Evolutionary conservation across 495 filamentous ascomycete genomes (phyloP).

Genomic region (Poronia punctata): DNA sequence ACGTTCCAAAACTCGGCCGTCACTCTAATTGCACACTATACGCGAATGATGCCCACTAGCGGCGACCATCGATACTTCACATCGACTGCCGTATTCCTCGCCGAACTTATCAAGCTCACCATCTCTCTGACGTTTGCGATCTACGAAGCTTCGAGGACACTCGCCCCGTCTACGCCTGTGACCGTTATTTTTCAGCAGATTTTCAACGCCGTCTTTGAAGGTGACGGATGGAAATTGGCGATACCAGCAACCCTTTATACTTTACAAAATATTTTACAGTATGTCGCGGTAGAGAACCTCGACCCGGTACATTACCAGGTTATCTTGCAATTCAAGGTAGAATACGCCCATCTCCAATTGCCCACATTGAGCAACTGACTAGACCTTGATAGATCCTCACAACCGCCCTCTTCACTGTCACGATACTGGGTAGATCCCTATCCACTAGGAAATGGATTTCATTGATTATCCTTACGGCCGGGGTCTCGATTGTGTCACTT

Average conservation of each 20-base stretch:
- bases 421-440: constrained; percentile 64
- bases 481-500: constrained; percentile 82
- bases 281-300: constrained; percentile 84
- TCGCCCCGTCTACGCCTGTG: constrained; percentile 68
- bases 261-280: constrained; percentile 84
- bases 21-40: constrained; percentile 86
- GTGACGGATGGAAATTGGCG: constrained; percentile 94
- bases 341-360: not conserved
- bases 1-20: constrained; percentile 74
- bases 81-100: constrained; percentile 90
- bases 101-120: constrained; percentile 84
- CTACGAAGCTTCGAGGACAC: constrained; percentile 72
- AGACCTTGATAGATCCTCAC: constrained; percentile 54
- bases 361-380: constrained; percentile 7
- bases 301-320: constrained; percentile 90
- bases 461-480: constrained; percentile 70
- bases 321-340: constrained; percentile 74
- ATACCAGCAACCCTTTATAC: constrained; percentile 87
- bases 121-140: constrained; percentile 80
- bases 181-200: constrained; percentile 74
- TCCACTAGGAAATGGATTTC: constrained; percentile 68
- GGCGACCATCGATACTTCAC: constrained; percentile 82
- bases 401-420: constrained; percentile 80
- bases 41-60: constrained; percentile 77
- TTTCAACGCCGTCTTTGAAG: constrained; percentile 72